These are phyloP conservation scores for Paracamarosporium sp. DNA, from an alignment of 2,329 filamentous ascomycete species.

Conservation along the genomic window DNA sequence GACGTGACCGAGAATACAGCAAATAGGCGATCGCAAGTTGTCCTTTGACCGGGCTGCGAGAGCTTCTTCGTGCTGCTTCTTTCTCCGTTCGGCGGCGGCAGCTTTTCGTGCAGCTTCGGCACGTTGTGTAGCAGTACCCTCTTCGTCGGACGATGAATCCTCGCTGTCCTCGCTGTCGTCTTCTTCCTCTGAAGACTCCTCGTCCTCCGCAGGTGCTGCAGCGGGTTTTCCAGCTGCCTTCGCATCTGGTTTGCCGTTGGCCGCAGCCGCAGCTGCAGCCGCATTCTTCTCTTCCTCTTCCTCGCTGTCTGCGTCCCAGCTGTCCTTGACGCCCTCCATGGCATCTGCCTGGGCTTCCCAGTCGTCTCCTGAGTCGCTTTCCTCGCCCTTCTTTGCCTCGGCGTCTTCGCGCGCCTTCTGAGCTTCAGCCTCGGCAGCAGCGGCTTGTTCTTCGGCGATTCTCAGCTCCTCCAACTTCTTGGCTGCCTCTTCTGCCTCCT, in stretches of 20 bases:
- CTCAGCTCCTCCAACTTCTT: slow-evolving; percentile 63
- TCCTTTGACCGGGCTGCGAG: slow-evolving; percentile 90
- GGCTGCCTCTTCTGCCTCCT: slow-evolving; percentile 60
- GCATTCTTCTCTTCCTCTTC: slow-evolving; percentile 65
- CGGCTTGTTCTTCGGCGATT: slow-evolving; percentile 69
- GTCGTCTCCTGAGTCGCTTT: slow-evolving; percentile 73
- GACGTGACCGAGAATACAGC: slow-evolving; percentile 99
- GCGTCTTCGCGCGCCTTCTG: slow-evolving; percentile 63
- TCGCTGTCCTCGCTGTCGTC: slow-evolving; percentile 58
- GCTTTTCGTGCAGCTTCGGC: slow-evolving; percentile 81
- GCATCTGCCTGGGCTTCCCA: slow-evolving; percentile 84
- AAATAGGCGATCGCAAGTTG: slow-evolving; percentile 95
- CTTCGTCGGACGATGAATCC: slow-evolving; percentile 73
- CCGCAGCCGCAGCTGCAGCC: slow-evolving; percentile 23
- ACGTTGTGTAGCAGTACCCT: slow-evolving; percentile 73
- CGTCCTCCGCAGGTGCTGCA: slow-evolving; percentile 16
- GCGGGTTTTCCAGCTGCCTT: too few species aligned
- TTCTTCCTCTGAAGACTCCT: slow-evolving; percentile 48
- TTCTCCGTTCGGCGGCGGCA: slow-evolving; percentile 85
- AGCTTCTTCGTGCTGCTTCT: slow-evolving; percentile 90
- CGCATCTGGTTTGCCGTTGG: slow-evolving; percentile 22
- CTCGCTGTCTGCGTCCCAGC: slow-evolving; percentile 88
- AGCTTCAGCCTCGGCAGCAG: slow-evolving; percentile 79
- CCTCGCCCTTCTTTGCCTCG: slow-evolving; percentile 67
- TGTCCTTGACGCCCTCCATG: slow-evolving; percentile 84